Base-by-base conservation (phyloP, 2,329 filamentous ascomycete species). In the Aspergillus amoenus region DNA sequence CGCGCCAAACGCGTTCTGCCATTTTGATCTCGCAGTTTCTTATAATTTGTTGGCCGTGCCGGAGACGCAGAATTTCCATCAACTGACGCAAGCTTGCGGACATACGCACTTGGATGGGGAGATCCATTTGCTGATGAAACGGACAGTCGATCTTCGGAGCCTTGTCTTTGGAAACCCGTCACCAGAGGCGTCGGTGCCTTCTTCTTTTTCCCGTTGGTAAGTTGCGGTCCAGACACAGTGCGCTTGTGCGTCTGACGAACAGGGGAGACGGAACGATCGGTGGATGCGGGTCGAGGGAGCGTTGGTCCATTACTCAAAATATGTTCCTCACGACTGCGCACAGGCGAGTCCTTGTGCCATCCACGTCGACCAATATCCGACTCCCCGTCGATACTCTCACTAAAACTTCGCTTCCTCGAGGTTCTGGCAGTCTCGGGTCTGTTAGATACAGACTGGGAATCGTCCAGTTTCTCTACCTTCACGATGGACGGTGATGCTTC, bases 1-100 rank as follows among this genome's bases (percentile, higher is more conserved):
- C 93, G 87, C n/a, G 93, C 92, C 22, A 99, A 81, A 52, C 89
- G 84, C 4, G 94, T 99, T 64, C 95, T 89, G 21, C 94, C 94
- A 70, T 95, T 96, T 54, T 91, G 90, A 75, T 97, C 94, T 21
- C 93, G 86, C 68, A 93, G 89, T 66, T 94, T 93, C 73, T 93
- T 95, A 70, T 91, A 89, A 2, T 70, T 69, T 53, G 70, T 70
- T 73, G 90, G 85, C 65, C 89, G 87, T 65, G 86, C 83, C 57
- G 89, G 82, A 49, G 90, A 86, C 64, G 87, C 81, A 65, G 84
- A 75, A 17, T 74, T 70, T 44, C 74, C 70, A 40, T 78, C 74
- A 24, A 67, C 64, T 18, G 76, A 76, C 1, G 72, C 69, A 47
- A 77, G 67, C 57, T 75, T 77, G n/a, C 76, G 76, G 13, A 75